Conservation (phyloP, 164 flowering plant species). For the Stephania cephalantha region DNA sequence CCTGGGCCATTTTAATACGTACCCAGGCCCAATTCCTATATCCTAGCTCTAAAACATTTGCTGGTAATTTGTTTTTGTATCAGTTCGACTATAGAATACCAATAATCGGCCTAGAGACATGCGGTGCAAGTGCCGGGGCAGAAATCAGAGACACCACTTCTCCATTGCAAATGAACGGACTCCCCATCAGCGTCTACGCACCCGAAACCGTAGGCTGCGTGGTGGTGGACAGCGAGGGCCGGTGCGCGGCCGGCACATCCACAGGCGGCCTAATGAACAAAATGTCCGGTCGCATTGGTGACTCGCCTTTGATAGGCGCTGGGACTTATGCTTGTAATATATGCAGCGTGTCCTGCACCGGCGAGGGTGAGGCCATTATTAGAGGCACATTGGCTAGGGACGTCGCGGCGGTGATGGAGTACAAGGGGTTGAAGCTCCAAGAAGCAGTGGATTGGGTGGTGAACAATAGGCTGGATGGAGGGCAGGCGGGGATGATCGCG, state of each 20-base stretch:
- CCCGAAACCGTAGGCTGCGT: conserved; percentile 97
- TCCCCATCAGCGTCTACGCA: conserved; percentile 76
- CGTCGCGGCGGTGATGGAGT: conserved; percentile 97
- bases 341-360: conserved; percentile 91
- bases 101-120: conserved; percentile 33
- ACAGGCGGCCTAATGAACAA: conserved; percentile 98
- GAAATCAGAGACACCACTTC: conserved; percentile 24
- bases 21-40: not conserved
- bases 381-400: conserved; percentile 84
- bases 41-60: not conserved
- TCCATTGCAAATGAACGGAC: conserved; percentile 61
- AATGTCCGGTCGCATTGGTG: conserved; percentile 85
- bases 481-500: conserved; percentile 83
- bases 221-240: conserved; percentile 76
- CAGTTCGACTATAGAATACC: conserved; percentile 94
- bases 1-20: not conserved
- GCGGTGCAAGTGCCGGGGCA: conserved; percentile 41
- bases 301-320: conserved; percentile 85
- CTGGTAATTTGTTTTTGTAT: not conserved
- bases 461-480: conserved; percentile 68
- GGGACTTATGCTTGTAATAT: conserved; percentile 84
- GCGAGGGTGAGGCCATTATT: conserved; percentile 94
- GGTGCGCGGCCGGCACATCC: conserved; percentile 92
- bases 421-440: conserved; percentile 67
- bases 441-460: conserved; percentile 83